Percentiles rank a stretch among this genome's conserved stretches.
These are phyloP conservation scores for Aspergillus bombycis DNA, from an alignment of 2,329 filamentous ascomycete species.

Conservation along the genomic window DNA sequence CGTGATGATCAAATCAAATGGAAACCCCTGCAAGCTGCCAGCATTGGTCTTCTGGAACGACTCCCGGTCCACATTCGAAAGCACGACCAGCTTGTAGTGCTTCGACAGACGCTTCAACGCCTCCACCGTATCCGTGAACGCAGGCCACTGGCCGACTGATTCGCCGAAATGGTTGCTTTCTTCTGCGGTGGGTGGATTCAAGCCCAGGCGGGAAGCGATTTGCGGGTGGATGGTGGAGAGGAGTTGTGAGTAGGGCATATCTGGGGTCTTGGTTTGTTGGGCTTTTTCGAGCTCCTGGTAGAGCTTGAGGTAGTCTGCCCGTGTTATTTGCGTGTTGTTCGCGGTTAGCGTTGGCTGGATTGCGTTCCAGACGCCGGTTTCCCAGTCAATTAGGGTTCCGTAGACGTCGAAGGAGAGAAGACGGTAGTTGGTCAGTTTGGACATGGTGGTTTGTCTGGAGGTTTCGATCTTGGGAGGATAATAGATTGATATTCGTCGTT, in stretches of 20 bases:
- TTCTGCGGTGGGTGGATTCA: conserved; percentile 22
- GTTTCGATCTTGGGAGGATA: not conserved
- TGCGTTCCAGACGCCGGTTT: conserved; percentile 62
- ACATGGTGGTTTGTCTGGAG: conserved; percentile 21
- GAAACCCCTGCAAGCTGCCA: conserved; percentile 53
- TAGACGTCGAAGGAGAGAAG: conserved; percentile 77
- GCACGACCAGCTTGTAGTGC: conserved; percentile 58
- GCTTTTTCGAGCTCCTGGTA: conserved; percentile 42
- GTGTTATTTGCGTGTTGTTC: conserved; percentile 43
- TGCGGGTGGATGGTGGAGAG: conserved; percentile 52
- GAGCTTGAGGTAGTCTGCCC: conserved; percentile 24
- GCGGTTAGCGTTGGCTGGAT: conserved; percentile 50
- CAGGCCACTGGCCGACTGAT: conserved; percentile 56
- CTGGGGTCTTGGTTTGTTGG: conserved; percentile 59
- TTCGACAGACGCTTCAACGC: conserved; percentile 54
- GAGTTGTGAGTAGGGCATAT: conserved; percentile 62
- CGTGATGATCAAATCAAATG: conserved; percentile 68
- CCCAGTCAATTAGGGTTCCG: conserved; percentile 80
- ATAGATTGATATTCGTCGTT: not conserved
- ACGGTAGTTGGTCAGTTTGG: conserved; percentile 42
- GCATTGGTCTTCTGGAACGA: conserved; percentile 54
- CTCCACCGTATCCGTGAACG: conserved; percentile 60
- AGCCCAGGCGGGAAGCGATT: conserved; percentile 26
- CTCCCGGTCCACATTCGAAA: conserved; percentile 60
- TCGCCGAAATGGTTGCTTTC: conserved; percentile 54